Evolutionary conservation across 441 rosid genomes (phyloP), one percentile per base, ranked within the genome.

Genomic region (Populus tomentosa): DNA sequence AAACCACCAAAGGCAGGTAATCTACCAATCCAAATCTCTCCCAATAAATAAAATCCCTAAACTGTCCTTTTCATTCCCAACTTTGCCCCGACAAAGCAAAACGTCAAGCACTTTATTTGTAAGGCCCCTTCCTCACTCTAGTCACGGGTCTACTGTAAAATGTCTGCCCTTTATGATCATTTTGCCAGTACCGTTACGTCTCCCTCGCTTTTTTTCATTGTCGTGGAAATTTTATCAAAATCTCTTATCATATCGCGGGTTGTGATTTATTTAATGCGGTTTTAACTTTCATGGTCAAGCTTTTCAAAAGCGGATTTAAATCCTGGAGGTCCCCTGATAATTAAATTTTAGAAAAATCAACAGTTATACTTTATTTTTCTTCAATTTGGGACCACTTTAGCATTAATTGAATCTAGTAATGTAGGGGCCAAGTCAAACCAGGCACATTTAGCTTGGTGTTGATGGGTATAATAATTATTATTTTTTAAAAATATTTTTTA

Each of bases 181-280:
- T 5, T 66, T 33, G 56, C 66, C 76, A 53, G 59, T 20, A 53
- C 76, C 72, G 42, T 66, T 56, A 33, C 59, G 67, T 35, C 61
- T 36, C 42, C 40, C 36, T 24, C 33, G 10, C 65, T 10, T 33
- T 42, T 75, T 56, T 21, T 14, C 16, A 67, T 14, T 11, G 1
- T 11, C n/a, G 2, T 73, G 74, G 28, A 3, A 78, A 73, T 11
- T 36, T 56, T 1, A 4, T 21, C n/a, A 6, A 28, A 20, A 72
- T 53, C 0, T 9, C 36, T 28, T 28, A 16, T 21, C 9, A 42
- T 64, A 28, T 53, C 72, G 21, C 36, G 62, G 30, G 1, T 53
- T 2, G 21, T 7, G 35, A 40, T 14, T 40, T 23, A n/a, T 70
- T 24, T 2, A 23, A 16, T 53, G 16, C 21, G 2, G 13, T 21